Evolutionary conservation across 1,284 basidiomycete species (phyloP).

Genomic region (Porodaedalea pini): DNA sequence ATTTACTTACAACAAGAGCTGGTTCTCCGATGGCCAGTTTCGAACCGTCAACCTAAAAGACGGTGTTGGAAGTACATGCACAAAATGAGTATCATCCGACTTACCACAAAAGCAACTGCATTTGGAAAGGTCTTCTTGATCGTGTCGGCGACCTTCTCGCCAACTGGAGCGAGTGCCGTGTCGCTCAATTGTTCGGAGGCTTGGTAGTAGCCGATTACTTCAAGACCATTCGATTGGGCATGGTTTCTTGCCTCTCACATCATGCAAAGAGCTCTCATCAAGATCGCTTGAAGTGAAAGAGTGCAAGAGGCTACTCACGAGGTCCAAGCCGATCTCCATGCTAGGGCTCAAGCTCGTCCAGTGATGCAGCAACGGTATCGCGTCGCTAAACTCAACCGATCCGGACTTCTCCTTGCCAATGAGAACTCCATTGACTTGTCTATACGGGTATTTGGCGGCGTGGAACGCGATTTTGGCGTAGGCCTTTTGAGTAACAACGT

Average conservation of each 20-base stretch:
- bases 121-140: constrained; percentile 49
- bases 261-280: not conserved
- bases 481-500: constrained; percentile 50
- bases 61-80: constrained; percentile 6
- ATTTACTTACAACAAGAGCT: constrained; percentile 52
- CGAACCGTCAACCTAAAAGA: constrained; percentile 52
- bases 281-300: constrained; percentile 4
- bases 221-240: constrained; percentile 45
- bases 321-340: constrained; percentile 75
- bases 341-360: constrained; percentile 76
- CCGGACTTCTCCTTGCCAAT: constrained; percentile 42
- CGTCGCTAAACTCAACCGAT: constrained; percentile 51
- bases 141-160: constrained; percentile 55
- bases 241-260: constrained; percentile 48
- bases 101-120: constrained; percentile 63
- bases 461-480: constrained; percentile 70
- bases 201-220: constrained; percentile 69
- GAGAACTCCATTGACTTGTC: constrained; percentile 63
- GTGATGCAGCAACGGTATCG: constrained; percentile 72
- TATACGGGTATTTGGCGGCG: constrained; percentile 69
- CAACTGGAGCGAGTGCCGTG: constrained; percentile 53
- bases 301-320: constrained; percentile 44
- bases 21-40: constrained; percentile 46
- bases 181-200: constrained; percentile 61
- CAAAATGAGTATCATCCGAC: constrained; percentile 22